Percentiles rank a stretch among this genome's conserved stretches.
These are phyloP conservation scores for Phytophthora sp. DNA, from an alignment of 352 stramenopile species.

Conservation along the genomic window DNA sequence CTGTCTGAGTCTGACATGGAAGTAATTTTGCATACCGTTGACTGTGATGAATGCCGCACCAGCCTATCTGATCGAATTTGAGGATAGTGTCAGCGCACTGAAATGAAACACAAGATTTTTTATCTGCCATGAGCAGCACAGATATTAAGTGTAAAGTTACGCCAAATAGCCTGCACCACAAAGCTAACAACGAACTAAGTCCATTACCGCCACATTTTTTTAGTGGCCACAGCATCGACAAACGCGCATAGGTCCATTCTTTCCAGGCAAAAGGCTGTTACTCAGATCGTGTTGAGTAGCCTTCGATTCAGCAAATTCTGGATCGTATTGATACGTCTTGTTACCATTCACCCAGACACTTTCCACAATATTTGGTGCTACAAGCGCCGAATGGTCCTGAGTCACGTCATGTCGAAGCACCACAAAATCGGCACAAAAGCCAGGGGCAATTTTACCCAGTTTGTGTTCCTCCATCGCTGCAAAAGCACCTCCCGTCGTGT, in stretches of 20 bases:
- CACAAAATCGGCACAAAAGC: conserved; percentile 77
- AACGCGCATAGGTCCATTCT: conserved; percentile 72
- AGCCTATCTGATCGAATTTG: not conserved
- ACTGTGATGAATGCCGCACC: not conserved
- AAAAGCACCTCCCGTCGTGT: conserved; percentile 80
- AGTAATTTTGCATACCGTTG: not conserved
- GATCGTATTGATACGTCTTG: conserved; percentile 59
- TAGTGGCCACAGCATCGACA: conserved; percentile 63
- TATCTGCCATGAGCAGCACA: no score
- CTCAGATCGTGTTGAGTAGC: conserved; percentile 45
- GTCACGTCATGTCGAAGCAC: conserved; percentile 67
- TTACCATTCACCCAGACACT: conserved; percentile 71
- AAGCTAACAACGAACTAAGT: no score
- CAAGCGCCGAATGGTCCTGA: conserved; percentile 43
- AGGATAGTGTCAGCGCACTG: not conserved
- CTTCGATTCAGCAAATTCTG: not conserved
- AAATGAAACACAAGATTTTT: no score
- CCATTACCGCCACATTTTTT: no score
- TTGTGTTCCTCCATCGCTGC: conserved; percentile 61
- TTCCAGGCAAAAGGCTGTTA: conserved; percentile 67
- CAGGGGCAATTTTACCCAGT: conserved; percentile 58
- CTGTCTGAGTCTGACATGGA: not conserved
- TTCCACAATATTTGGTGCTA: conserved; percentile 55
- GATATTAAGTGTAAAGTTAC: no score
- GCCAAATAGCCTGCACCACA: no score